Base-by-base conservation (phyloP, 2,329 filamentous ascomycete genomes). In the Stemphylium beticola region DNA sequence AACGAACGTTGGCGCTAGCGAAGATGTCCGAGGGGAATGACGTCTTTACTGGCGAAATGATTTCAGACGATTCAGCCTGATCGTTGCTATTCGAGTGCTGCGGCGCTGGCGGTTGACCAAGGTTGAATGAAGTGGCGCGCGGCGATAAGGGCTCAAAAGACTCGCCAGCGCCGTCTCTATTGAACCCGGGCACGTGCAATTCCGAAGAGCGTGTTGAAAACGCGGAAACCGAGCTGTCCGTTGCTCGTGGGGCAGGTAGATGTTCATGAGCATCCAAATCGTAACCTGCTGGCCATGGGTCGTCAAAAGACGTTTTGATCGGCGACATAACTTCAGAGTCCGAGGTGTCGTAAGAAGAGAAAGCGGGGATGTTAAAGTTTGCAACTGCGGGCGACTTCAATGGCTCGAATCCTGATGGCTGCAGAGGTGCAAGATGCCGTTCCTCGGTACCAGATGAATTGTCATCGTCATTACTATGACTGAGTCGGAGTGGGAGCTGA, bases 1-100 rank as follows among this genome's bases (percentile, higher is more conserved):
- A 68, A 5, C 67, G 64, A 41, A 72, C 62, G n/a, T 73, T 56
- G 7, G 53, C 34, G 15, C 46, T 53, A 18, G 59, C 51, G 34
- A 75, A 71, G 8, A 67, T 45, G 53, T 73, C 67, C 41, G 69
- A 68, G 9, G 74, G 69, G 44, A 76, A 77, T 32, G 72, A 66
- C 5, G 70, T 71, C 15, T 74, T 67, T 24, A 75, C 68, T 15
- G 80, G 79, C 6, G 79, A 81, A 10, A 50, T 44, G 3, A 70
- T 12, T 15, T 65, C 66, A 14, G 64, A 55, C 31, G 57, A n/a
- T 5, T 60, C 49, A 10, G 52, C 47, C 22, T 40, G 33, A 15
- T 43, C 32, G 4, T 22, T 46, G 6, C 32, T 26, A 6, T 31
- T 39, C 10, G 51, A 47, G 12, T 36, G 26, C 9, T 53, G 39